Evolutionary conservation across 495 filamentous ascomycete species (phyloP), one percentile per base, ranked within the genome.

Genomic region (Aspergillus diversus): DNA sequence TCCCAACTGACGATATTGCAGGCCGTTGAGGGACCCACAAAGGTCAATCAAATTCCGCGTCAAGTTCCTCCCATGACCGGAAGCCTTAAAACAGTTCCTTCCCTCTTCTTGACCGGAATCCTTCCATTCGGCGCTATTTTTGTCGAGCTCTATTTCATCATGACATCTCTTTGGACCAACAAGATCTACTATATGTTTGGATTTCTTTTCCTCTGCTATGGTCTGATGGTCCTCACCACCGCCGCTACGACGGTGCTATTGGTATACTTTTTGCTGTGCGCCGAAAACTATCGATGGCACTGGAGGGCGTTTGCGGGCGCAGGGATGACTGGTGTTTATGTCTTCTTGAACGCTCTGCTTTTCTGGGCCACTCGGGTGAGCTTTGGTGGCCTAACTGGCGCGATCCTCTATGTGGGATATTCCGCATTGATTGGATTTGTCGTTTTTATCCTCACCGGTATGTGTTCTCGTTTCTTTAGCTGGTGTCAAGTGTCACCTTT

Each of bases 131-230:
- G 89, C 50, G 93, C 95, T 50, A 97, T 99, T 76, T 97, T 96
- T 64, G 92, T 98, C 46, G 96, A 99, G 76, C 87, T 99, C 13
- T 97, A 95, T 84, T 97, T 97, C 76, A 97, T 99, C 78, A 95
- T 97, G 91, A 93, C 87, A 77, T 93, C 89, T 9, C 92, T 99
- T 70, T 99, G 95, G 95, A 93, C 92, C 75, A 91, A 87, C 81
- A 94, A 94, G 80, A 92, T 99, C 60, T 99, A 99, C 81, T 99
- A 99, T 81, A 99, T 99, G 95, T 99, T 99, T 67, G 95, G 95
- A 33, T 99, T 99, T 83, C 83, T 99, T 43, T 99, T 99, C 82
- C 79, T 99, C 56, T 97, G 92, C 84, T 99, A 96, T 76, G 94
- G 90, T 15, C 86, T 99, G 65, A 97, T 98, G 92, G 92, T 98